Evolutionary conservation across 305 asterid species (phyloP), one percentile per base, ranked within the genome.

Genomic region (Ilex paraguariensis): DNA sequence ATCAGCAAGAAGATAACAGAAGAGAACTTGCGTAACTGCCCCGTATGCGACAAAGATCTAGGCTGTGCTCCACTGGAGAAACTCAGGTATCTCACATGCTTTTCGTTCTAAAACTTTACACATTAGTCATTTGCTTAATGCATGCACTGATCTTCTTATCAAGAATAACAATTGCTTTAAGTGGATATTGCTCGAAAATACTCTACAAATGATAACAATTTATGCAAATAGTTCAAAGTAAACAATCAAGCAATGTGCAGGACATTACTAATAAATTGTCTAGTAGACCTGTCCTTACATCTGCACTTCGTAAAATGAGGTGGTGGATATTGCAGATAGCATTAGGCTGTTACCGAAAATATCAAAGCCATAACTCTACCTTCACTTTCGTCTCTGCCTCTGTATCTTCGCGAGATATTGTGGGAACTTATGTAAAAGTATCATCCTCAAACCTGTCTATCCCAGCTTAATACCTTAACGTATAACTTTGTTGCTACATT

Each of bases 11-110:
- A 68, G 49, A n/a, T 73, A 16, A 64, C 16, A n/a, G 33, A 55
- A 64, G 74, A 60, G 65, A 68, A 50, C 13, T 49, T 52, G 28
- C 54, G 28, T 0, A 33, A n/a, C 7, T 73, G 78, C 48, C 75
- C 66, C 13, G 36, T 51, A 36, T 73, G 78, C 65, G 42, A 65
- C 56, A 30, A 33, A 2, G 71, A 68, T 57, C 45, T 73, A 54
- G 75, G 78, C 10, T 59, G 17, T 56, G 14, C 45, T 15, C 71
- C 78, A 2, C 31, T 45, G 56, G 68, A 65, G 39, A 73, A 57
- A 59, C 49, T 69, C 14, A 73, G 57, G 78, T 73, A 73, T 13
- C 10, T 46, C 12, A 46, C 28, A 21, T 21, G 2, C 28, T 1
- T 46, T 46, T 46, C 2, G 13, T 10, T 46, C 5, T 46, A 3